These are phyloP conservation scores for Trichoderma sp. DNA, from an alignment of 2,329 filamentous ascomycete species.

Conservation along the genomic window DNA sequence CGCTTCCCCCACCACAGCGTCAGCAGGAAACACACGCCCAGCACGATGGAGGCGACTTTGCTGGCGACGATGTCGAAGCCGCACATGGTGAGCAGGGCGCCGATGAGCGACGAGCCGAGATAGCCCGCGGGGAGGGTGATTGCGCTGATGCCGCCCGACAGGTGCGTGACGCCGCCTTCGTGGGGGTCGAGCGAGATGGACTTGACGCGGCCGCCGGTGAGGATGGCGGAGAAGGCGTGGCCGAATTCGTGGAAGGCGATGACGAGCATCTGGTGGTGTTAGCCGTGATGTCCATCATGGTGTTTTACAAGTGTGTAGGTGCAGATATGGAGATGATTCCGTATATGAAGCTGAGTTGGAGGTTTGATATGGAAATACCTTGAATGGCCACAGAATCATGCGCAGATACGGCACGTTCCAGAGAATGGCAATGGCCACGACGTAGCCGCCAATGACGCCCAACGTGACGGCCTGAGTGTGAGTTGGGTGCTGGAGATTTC, in stretches of 20 bases:
- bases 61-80: slow-evolving; percentile 80
- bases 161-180: slow-evolving; percentile 77
- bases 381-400: slow-evolving; percentile 78
- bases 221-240: slow-evolving; percentile 71
- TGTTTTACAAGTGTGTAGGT: not conserved
- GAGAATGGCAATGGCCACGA: slow-evolving; percentile 71
- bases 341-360: not conserved
- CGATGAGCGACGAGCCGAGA: slow-evolving; percentile 74
- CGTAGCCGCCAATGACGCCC: slow-evolving; percentile 70
- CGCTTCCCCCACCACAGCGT: slow-evolving; percentile 79
- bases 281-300: not conserved
- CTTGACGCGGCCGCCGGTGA: slow-evolving; percentile 73
- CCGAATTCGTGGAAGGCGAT: slow-evolving; percentile 83
- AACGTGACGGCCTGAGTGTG: slow-evolving; percentile 71
- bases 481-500: slow-evolving; percentile 60
- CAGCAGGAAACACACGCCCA: slow-evolving; percentile 74
- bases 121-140: slow-evolving; percentile 78
- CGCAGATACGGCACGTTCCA: slow-evolving; percentile 81
- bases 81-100: slow-evolving; percentile 75
- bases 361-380: slow-evolving; percentile 49
- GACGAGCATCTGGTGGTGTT: slow-evolving; percentile 65
- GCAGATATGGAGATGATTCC: not conserved
- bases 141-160: slow-evolving; percentile 69
- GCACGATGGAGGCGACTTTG: slow-evolving; percentile 73
- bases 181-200: slow-evolving; percentile 75